Percentiles rank a stretch among this genome's conserved stretches.
Conservation (phyloP, 176 grass and related monocot genomes). For the Leersia perrieri region DNA sequence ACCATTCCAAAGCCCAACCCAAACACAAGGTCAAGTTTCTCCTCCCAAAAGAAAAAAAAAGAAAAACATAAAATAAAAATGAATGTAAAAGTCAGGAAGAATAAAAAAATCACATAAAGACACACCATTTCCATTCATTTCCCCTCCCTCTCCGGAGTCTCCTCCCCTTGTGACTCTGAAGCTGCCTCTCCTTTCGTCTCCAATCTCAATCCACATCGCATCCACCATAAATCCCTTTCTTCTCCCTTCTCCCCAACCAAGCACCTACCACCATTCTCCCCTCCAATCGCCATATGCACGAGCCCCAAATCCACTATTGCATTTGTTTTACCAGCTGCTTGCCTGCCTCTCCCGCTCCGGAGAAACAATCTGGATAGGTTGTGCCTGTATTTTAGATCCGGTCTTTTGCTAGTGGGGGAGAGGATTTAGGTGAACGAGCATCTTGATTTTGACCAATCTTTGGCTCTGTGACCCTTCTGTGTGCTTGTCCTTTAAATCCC, state of each 20-base stretch:
- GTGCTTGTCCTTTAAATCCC: constrained; percentile 34
- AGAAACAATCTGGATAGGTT: not conserved
- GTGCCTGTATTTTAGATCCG: constrained; percentile 34
- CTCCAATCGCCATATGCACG: constrained; percentile 33
- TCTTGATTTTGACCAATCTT: constrained; percentile 42
- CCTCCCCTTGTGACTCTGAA: constrained; percentile 1
- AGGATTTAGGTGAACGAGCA: constrained; percentile 50
- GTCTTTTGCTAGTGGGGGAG: constrained; percentile 1
- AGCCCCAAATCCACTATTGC: constrained; percentile 35
- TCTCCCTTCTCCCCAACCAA: not conserved
- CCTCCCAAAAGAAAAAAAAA: not conserved
- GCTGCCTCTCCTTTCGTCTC: constrained; percentile 13
- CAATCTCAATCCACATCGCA: constrained; percentile 21
- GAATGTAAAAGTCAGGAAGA: no score
- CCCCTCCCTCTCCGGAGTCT: not conserved
- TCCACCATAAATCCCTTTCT: constrained; percentile 33
- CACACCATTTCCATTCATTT: not conserved
- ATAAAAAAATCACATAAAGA: not conserved
- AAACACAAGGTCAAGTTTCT: constrained; percentile 11
- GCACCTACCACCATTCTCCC: constrained; percentile 41
- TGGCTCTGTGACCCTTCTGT: not conserved
- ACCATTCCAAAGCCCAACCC: constrained; percentile 23
- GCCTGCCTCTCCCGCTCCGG: not conserved
- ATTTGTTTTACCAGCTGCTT: constrained; percentile 27
- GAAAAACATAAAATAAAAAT: not conserved